These are phyloP conservation scores for Graphium sp. DNA, from an alignment of 2,329 filamentous ascomycete species.

Conservation along the genomic window DNA sequence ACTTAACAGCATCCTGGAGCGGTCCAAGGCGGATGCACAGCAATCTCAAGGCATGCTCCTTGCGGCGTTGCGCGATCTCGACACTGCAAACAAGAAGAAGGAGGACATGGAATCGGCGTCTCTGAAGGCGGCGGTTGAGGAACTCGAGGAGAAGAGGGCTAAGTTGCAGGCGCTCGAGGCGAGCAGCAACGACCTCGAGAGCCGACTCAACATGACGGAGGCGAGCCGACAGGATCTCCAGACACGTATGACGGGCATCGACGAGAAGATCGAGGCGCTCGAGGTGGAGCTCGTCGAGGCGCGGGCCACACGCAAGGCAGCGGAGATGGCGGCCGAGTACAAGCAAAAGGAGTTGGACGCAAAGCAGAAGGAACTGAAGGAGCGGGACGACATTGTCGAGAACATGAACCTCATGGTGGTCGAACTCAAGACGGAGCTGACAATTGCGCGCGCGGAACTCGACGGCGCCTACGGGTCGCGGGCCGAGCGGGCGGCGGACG, in stretches of 20 bases:
- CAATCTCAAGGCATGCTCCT: constrained; percentile 13
- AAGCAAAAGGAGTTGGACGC: constrained; percentile 24
- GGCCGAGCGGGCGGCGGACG: constrained; percentile 39
- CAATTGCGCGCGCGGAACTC: constrained; percentile 42
- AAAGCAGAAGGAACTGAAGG: constrained; percentile 19
- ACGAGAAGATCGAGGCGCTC: constrained; percentile 17
- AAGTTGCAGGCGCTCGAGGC: constrained; percentile 21
- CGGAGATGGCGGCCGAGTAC: constrained; percentile 16
- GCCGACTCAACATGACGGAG: constrained; percentile 5
- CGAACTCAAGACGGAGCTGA: constrained; percentile 44
- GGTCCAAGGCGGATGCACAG: constrained; percentile 5
- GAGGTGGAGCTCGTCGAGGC: constrained; percentile 16
- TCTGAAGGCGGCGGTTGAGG: constrained; percentile 17
- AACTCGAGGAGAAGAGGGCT: constrained; percentile 22
- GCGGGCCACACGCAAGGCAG: constrained; percentile 17
- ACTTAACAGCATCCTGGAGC: constrained; percentile 6
- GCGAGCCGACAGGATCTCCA: constrained; percentile 7
- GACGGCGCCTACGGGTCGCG: constrained; percentile 44
- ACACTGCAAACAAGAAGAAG: constrained; percentile 8
- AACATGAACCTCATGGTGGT: constrained; percentile 32
- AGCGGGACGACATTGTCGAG: constrained; percentile 33
- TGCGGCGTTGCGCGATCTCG: constrained; percentile 8
- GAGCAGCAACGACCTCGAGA: constrained; percentile 6
- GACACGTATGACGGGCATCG: constrained; percentile 9
- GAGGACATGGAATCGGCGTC: constrained; percentile 7